Conservation (phyloP, 2,329 filamentous ascomycete species). For the Pestalotiopsis sp. region DNA sequence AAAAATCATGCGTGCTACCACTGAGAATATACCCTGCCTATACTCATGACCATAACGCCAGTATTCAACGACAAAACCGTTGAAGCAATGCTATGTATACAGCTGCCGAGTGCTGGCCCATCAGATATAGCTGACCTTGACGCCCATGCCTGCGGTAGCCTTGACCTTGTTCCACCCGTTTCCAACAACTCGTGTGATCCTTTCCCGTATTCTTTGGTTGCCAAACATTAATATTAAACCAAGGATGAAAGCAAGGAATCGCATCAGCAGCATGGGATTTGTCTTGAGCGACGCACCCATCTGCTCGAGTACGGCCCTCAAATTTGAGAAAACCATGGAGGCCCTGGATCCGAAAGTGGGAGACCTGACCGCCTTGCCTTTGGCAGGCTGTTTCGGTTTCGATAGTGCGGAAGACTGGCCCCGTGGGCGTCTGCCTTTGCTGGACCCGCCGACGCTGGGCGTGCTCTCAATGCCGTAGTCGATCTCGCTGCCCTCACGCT, state of each 20-base stretch:
- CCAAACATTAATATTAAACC: constrained; percentile 78
- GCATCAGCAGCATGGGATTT: constrained; percentile 60
- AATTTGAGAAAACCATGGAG: constrained; percentile 53
- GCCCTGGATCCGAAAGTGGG: constrained; percentile 51
- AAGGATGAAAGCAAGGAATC: constrained; percentile 76
- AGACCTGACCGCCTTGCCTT: constrained; percentile 25
- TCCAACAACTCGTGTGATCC: constrained; percentile 69
- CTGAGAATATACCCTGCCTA: not conserved
- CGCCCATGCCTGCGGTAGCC: constrained; percentile 90
- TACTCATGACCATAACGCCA: not conserved
- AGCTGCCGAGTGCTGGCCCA: constrained; percentile 11
- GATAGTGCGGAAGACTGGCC: constrained; percentile 36
- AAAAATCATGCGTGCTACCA: constrained; percentile 18
- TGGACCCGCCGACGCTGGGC: constrained; percentile 38
- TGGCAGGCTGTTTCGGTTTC: constrained; percentile 22
- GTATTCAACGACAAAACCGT: not conserved
- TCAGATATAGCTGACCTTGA: constrained; percentile 96
- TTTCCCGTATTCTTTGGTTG: constrained; percentile 73
- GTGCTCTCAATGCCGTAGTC: constrained; percentile 71
- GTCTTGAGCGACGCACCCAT: constrained; percentile 52
- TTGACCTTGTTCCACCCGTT: constrained; percentile 80
- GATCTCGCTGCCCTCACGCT: constrained; percentile 59
- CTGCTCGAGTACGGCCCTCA: constrained; percentile 54
- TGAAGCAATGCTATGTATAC: constrained; percentile 14
- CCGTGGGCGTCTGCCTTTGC: constrained; percentile 31